phyloP scores from a whole-genome alignment of 106 monocot species.

The Acorus calamus region DNA sequence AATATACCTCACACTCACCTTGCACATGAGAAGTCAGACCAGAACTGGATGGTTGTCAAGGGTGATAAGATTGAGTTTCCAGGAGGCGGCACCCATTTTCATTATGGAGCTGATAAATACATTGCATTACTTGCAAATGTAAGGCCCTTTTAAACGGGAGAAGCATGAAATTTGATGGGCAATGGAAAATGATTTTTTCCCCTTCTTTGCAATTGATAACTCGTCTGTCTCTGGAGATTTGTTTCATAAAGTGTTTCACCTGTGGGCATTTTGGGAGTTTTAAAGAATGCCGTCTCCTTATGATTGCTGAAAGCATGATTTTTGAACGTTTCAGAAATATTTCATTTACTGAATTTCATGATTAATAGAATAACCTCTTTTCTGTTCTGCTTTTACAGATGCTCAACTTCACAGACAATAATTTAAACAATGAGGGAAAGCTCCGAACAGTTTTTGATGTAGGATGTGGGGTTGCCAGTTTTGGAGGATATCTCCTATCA shows the following conservation, averaged over 20 bases:
- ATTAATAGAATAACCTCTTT: neutral
- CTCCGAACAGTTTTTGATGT: constrained; percentile 84
- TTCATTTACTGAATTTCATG: too few species aligned
- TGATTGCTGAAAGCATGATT: too few species aligned
- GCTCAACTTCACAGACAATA: constrained; percentile 65
- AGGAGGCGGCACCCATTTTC: constrained; percentile 88
- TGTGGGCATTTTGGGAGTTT: too few species aligned
- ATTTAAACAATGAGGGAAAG: constrained; percentile 62
- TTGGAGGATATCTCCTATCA: constrained; percentile 85
- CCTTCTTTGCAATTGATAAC: too few species aligned
- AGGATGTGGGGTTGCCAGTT: constrained; percentile 90
- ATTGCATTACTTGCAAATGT: constrained; percentile 72
- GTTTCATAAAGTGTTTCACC: too few species aligned
- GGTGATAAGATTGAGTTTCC: constrained; percentile 84
- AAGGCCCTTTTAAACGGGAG: constrained; percentile 12
- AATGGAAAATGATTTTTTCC: too few species aligned
- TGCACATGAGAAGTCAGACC: constrained; percentile 86
- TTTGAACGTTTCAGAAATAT: neutral
- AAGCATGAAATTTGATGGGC: neutral
- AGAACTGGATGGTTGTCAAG: constrained; percentile 88
- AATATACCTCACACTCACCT: constrained; percentile 91
- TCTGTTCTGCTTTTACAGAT: constrained; percentile 37
- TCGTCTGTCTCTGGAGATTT: too few species aligned
- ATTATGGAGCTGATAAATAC: constrained; percentile 85
- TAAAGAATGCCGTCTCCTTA: too few species aligned